Evolutionary conservation across 2,329 filamentous ascomycete species (phyloP), one percentile per base, ranked within the genome.

Genomic region (Fusarium sp.): DNA sequence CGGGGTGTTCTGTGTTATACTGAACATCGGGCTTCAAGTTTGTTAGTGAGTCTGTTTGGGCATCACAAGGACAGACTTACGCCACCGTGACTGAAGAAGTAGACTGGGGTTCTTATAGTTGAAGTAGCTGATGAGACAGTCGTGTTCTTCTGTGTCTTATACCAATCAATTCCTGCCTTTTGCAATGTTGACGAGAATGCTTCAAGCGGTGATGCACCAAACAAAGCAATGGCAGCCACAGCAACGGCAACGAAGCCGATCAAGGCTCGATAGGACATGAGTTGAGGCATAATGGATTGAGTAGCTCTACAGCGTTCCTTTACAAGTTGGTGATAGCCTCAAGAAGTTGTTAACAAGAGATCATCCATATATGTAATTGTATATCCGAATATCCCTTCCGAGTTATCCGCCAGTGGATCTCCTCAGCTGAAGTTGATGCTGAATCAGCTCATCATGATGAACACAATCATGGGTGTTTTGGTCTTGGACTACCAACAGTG

Each of bases 1-100:
- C 92, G 2, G 90, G 89, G 75, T 94, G 92, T 1, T 87, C 77
- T 6, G 83, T 87, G n/a, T 92, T 84, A 74, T 90, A 91, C 84
- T 92, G 91, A 38, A 92, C 84, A 70, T 85, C 88, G 6, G 91
- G 91, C 80, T 85, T 62, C n/a, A 41, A 13, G 24, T 16, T 4
- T 43, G 24, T 67, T 29, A 70, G 65, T 38, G 22, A 5, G 3
- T 10, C 2, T 44, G 18, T 27, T 24, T 29, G 15, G 10, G n/a
- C 16, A 16, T 24, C 3, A 15, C 7, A 22, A 6, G 20, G 15
- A 22, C 12, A n/a, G 15, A 65, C 82, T 78, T 77, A 84, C 84
- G 38, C 84, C 84, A 56, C 84, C 84, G 72, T 86, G 84, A 62
- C 82, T 84, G 63, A 86, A 81, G 73, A 85, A 86, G 68, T 86